A percentile compares a stretch with the other conserved stretches of the same genome.
Evolutionary conservation across 1,284 basidiomycete species (phyloP).

Genomic region (Vanrija sp.): DNA sequence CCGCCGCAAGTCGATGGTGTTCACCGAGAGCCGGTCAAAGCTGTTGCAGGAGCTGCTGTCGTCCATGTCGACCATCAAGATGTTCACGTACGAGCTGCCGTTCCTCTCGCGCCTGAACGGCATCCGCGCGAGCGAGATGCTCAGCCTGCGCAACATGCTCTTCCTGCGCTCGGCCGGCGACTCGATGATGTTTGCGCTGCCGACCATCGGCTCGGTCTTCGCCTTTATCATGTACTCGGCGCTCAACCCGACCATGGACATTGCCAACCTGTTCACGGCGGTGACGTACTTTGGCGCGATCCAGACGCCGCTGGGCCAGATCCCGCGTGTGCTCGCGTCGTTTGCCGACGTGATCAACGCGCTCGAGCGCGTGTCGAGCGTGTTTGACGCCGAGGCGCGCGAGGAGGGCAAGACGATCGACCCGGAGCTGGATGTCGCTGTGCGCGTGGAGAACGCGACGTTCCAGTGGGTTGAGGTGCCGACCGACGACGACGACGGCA

Average conservation of each 20-base stretch:
- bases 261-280: slow-evolving; percentile 68
- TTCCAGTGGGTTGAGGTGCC: slow-evolving; percentile 58
- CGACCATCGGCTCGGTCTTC: slow-evolving; percentile 43
- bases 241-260: slow-evolving; percentile 59
- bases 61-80: slow-evolving; percentile 66
- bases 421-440: slow-evolving; percentile 52
- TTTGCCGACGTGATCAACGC: neutral
- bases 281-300: slow-evolving; percentile 69
- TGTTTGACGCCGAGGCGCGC: slow-evolving; percentile 49
- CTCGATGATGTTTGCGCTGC: slow-evolving; percentile 8
- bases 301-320: neutral
- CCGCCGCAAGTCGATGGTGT: slow-evolving; percentile 56
- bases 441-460: slow-evolving; percentile 56
- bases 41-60: slow-evolving; percentile 69
- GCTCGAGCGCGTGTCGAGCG: neutral
- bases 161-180: neutral
- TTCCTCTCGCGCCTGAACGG: slow-evolving; percentile 59
- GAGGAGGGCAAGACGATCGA: slow-evolving; percentile 52
- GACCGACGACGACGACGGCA: neutral
- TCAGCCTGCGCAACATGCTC: neutral
- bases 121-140: slow-evolving; percentile 60
- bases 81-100: slow-evolving; percentile 62
- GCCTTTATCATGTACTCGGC: slow-evolving; percentile 69
- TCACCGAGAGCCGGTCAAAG: slow-evolving; percentile 75
- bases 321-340: neutral